A percentile compares a stretch with the other conserved stretches of the same genome.
These are phyloP conservation scores for Drechslerella stenobrocha DNA, from an alignment of 2,329 filamentous ascomycete genomes.

Conservation along the genomic window DNA sequence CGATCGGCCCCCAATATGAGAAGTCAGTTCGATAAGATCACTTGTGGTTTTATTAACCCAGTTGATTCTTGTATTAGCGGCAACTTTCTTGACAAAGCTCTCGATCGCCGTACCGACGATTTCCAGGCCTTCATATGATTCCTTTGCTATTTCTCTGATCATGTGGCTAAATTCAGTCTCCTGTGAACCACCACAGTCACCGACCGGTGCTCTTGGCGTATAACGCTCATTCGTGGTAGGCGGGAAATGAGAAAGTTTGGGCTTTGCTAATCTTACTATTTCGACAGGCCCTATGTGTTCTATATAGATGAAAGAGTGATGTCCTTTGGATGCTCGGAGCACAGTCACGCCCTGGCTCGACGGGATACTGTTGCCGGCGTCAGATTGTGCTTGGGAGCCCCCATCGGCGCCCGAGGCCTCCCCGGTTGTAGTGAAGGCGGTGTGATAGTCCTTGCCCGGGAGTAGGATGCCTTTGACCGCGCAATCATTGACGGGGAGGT, in stretches of 20 bases:
- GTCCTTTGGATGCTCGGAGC: constrained; percentile 60
- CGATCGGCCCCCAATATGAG: constrained; percentile 26
- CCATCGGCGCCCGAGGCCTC: constrained; percentile 52
- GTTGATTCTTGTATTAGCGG: constrained; percentile 61
- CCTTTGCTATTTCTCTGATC: constrained; percentile 57
- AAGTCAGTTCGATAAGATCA: constrained; percentile 46
- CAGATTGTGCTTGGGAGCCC: constrained; percentile 39
- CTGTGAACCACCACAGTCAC: constrained; percentile 55
- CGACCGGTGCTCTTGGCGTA: constrained; percentile 52
- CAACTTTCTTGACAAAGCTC: constrained; percentile 84
- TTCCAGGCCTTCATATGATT: constrained; percentile 64
- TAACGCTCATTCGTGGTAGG: constrained; percentile 59
- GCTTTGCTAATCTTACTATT: constrained; percentile 79
- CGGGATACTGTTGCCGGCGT: constrained; percentile 50
- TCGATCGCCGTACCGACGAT: constrained; percentile 86
- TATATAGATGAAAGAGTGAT: constrained; percentile 61
- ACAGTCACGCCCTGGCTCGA: constrained; percentile 55
- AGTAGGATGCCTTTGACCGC: constrained; percentile 71
- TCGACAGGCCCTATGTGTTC: constrained; percentile 67
- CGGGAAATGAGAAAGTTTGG: constrained; percentile 85
- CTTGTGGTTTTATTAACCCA: constrained; percentile 43
- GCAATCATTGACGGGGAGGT: constrained; percentile 87
- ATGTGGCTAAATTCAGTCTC: constrained; percentile 61
- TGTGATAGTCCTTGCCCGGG: constrained; percentile 60
- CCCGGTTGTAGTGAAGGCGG: constrained; percentile 53